Base-by-base conservation (phyloP, 352 stramenopile species). In the Peronospora destructor region DNA sequence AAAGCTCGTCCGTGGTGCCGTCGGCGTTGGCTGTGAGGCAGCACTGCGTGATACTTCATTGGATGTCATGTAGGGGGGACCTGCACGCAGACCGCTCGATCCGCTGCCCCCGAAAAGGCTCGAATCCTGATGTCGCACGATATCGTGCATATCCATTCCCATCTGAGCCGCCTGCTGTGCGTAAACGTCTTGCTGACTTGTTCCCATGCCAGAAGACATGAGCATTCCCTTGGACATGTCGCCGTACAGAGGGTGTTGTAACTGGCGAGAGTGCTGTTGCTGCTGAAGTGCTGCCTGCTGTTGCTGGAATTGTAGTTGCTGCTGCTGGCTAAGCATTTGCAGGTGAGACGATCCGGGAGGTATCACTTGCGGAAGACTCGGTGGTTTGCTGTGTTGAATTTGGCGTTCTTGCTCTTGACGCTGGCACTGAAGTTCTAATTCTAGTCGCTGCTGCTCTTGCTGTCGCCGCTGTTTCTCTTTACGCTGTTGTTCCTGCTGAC, bases 71-170 rank as follows among this genome's bases (percentile, higher is more conserved):
- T 68, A 72, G 11, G 61, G 59, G 11, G 61, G 59, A 17, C 47
- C 39, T 1, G 42, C 54, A 6, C 61, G 66, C 14, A 73, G 21
- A 16, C 35, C 32, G 2, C 52, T 43, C 41, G 42, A 43, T n/a
- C 47, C 44, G 44, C 19, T 52, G 25, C 53, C 46, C 8, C 66
- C 36, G 48, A 67, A 70, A 32, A 71, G 65, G 21, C 49, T 55
- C 29, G 61, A 64, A 39, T 77, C 61, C 36, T 78, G 71, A 26
- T 74, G 63, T 4, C 71, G 66, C 45, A 73, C 62, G 14, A 79
- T 66, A 29, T 79, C 71, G 39, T 82, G 71, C 54, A 82, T 72
- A 17, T 82, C 68, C 54, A 82, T 75, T 8, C 68, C 60, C 60
- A 79, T 74, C 33, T 76, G 69, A 33, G 69, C 63, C 19, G 68